Evolutionary conservation across 2,329 filamentous ascomycete genomes (phyloP).

Genomic region (Apiospora saccharicola): DNA sequence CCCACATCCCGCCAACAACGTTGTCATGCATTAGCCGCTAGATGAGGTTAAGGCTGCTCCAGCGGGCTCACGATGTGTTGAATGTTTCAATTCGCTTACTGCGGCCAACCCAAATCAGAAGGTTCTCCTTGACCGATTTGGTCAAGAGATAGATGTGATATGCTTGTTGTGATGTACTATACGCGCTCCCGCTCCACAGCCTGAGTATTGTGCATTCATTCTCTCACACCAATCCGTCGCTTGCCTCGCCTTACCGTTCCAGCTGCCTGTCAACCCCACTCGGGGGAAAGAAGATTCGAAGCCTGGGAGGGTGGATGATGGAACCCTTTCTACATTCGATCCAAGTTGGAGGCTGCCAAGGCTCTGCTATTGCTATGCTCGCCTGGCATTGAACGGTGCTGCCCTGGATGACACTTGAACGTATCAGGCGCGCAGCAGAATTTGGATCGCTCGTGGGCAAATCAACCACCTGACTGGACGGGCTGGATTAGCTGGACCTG

Average conservation of each 20-base stretch:
- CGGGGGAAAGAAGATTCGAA: not conserved
- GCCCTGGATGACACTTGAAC: slow-evolving; percentile 6
- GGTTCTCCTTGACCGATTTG: not conserved
- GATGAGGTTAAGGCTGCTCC: slow-evolving; percentile 9
- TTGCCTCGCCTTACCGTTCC: slow-evolving; percentile 14
- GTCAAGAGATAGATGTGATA: not conserved
- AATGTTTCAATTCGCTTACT: slow-evolving; percentile 8
- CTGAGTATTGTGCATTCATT: not conserved
- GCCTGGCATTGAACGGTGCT: slow-evolving; percentile 6
- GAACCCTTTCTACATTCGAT: slow-evolving; percentile 16
- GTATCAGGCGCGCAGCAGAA: slow-evolving; percentile 16
- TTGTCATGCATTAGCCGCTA: slow-evolving; percentile 6
- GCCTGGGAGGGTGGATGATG: not conserved
- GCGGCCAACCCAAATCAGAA: slow-evolving; percentile 1
- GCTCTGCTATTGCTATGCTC: not conserved
- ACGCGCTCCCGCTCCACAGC: no score
- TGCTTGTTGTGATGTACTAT: not conserved
- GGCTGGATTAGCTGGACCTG: not conserved
- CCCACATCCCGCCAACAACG: slow-evolving; percentile 11
- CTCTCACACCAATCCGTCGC: not conserved
- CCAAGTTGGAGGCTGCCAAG: slow-evolving; percentile 12
- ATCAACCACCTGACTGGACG: not conserved
- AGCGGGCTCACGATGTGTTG: slow-evolving; percentile 3
- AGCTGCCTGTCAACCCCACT: not conserved
- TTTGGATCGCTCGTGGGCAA: not conserved